These are phyloP conservation scores for Ophiostoma sp. DNA, from an alignment of 2,329 filamentous ascomycete genomes.

Conservation along the genomic window DNA sequence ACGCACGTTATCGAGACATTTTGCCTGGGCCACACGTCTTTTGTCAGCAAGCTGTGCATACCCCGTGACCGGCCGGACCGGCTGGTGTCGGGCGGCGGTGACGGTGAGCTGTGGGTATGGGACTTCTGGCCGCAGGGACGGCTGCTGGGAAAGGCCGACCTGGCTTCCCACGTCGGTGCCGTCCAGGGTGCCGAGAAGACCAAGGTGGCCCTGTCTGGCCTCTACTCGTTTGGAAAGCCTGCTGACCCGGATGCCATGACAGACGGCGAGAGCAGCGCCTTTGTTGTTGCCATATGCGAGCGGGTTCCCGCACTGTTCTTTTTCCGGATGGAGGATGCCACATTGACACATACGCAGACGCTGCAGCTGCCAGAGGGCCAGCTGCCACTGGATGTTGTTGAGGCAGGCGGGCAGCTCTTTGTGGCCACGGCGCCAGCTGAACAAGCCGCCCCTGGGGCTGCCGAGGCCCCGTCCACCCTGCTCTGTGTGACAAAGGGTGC, in stretches of 20 bases:
- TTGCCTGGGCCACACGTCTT: constrained; percentile 82
- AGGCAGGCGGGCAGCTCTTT: constrained; percentile 9
- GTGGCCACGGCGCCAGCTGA: constrained; percentile 15
- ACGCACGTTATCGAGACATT: constrained; percentile 82
- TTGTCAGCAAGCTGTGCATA: constrained; percentile 71
- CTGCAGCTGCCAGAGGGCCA: constrained; percentile 49
- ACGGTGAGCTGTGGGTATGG: constrained; percentile 74
- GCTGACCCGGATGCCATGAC: constrained; percentile 16
- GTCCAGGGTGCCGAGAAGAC: constrained; percentile 29
- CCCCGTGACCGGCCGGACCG: constrained; percentile 50
- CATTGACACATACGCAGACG: constrained; percentile 45
- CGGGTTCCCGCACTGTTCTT: constrained; percentile 58
- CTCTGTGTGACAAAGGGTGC: constrained; percentile 26
- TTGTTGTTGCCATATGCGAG: constrained; percentile 42
- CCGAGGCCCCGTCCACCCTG: constrained; percentile 25
- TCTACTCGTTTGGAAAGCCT: constrained; percentile 33
- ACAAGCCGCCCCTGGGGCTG: not conserved
- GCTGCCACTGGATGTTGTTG: constrained; percentile 48
- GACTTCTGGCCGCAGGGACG: constrained; percentile 59
- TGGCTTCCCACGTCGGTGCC: constrained; percentile 47
- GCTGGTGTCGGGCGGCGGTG: constrained; percentile 82
- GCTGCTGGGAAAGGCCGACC: constrained; percentile 49
- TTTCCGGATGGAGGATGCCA: constrained; percentile 49
- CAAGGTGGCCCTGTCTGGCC: constrained; percentile 45
- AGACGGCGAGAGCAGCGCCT: constrained; percentile 17